phyloP scores from a whole-genome alignment of 148 eudicot species.

The Diospyros lotus region DNA sequence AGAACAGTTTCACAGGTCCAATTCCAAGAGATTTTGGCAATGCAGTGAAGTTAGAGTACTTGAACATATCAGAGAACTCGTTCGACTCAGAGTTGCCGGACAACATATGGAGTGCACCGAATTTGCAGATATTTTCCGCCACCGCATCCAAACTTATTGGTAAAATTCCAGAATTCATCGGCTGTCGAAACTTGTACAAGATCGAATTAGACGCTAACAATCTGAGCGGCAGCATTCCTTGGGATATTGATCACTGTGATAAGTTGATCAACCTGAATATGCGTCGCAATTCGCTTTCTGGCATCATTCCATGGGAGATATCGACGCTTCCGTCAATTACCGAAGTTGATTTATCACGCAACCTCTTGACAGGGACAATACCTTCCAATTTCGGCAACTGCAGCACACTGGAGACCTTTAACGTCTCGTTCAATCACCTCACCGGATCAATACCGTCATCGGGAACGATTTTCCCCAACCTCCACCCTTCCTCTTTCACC shows the following conservation, averaged over 20 bases:
- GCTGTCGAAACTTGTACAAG: constrained; percentile 66
- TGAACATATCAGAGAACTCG: constrained; percentile 61
- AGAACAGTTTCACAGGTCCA: constrained; percentile 56
- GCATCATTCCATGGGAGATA: constrained; percentile 96
- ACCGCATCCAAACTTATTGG: constrained; percentile 44
- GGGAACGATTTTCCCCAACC: constrained; percentile 52
- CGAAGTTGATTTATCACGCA: constrained; percentile 67
- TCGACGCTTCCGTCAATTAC: constrained; percentile 80
- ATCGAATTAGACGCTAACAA: constrained; percentile 67
- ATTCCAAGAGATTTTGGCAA: constrained; percentile 65
- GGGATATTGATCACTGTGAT: constrained; percentile 75
- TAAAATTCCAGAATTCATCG: constrained; percentile 65
- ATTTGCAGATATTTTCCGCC: constrained; percentile 63
- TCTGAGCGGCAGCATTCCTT: constrained; percentile 69
- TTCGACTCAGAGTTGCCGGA: constrained; percentile 47
- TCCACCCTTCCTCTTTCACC: constrained; percentile 81
- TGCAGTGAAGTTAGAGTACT: constrained; percentile 41
- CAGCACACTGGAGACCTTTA: constrained; percentile 68
- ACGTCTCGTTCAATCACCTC: constrained; percentile 73
- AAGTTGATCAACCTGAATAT: constrained; percentile 62
- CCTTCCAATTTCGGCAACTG: constrained; percentile 68
- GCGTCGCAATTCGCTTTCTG: constrained; percentile 53
- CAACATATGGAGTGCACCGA: constrained; percentile 71
- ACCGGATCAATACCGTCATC: constrained; percentile 65
- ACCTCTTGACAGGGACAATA: constrained; percentile 59